Base-by-base conservation (phyloP, 2,329 filamentous ascomycete genomes). In the Neopestalotiopsis rosae region DNA sequence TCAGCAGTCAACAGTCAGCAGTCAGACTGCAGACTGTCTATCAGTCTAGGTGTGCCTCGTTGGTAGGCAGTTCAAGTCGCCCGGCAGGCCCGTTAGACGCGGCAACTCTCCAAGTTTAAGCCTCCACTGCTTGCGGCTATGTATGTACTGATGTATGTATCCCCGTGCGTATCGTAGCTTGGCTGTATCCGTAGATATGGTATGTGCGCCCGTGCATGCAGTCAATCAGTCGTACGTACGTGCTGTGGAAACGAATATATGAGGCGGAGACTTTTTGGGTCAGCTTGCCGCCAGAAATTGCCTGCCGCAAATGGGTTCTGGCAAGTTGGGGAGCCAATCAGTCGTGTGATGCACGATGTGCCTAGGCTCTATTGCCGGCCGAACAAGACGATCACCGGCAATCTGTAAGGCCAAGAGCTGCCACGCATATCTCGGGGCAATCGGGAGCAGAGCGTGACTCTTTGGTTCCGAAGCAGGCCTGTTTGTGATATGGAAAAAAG, bases 251-350 rank as follows among this genome's bases (percentile, higher is more conserved):
- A 52, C 45, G 45, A 52, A 40, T 64, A 64, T 64, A 64, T 20
- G 59, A 30, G 30, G 61, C 59, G 40, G 61, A 64, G 38, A 24
- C 57, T 45, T 49, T 28, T 64, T 38, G 6, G 34, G 38, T 64
- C 14, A 52, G 24, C 14, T 64, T 64, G 61, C 61, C 61, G 61
- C 42, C 45, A 52, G 20, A 64, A 17, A 52, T 64, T 64, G 61
- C 61, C 61, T 64, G 61, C 61, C 61, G 61, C 61, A 64, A 38
- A 64, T 38, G 45, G 38, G 42, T 64, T 64, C 38, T 64, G 61
- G 61, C 61, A 45, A 49, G 14, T 64, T 12, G 61, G 61, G 34
- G n/a, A 49, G 61, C 61, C 61, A 64, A 64, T 64, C 61, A 64
- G 42, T 52, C 1, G 42, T 40, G 61, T 17, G 20, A 40, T 24